These are phyloP conservation scores for Withania somnifera DNA, from an alignment of 305 asterid genomes.

Conservation along the genomic window DNA sequence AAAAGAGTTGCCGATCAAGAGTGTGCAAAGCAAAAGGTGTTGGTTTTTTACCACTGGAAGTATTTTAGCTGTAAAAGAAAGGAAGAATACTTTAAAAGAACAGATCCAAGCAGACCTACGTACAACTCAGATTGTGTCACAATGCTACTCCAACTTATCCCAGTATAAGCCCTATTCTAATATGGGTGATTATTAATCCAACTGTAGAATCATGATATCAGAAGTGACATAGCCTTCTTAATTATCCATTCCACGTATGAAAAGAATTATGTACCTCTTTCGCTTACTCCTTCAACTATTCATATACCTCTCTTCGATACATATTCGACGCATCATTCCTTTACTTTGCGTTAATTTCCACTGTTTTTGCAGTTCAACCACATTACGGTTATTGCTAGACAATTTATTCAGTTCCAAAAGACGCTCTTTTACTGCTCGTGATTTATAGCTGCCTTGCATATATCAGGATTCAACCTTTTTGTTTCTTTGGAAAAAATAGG, in stretches of 20 bases:
- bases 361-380: background rate
- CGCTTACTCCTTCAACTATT: background rate
- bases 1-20: constrained; percentile 94
- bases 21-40: constrained; percentile 95
- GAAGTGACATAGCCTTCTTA: background rate
- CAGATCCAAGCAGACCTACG: background rate
- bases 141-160: background rate
- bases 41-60: constrained; percentile 98
- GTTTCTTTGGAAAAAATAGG: background rate
- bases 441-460: background rate
- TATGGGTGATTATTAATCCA: background rate
- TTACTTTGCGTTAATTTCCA: background rate
- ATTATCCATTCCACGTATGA: background rate
- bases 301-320: background rate
- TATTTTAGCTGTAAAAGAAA: constrained; percentile 69
- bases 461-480: background rate
- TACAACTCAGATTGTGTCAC: background rate
- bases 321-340: background rate
- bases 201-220: background rate
- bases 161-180: background rate
- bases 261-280: background rate
- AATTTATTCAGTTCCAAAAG: background rate
- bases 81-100: background rate
- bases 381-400: background rate
- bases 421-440: background rate